These are phyloP conservation scores for Phaeotremella skinneri DNA, from an alignment of 768 basidiomycete species.

Conservation along the genomic window DNA sequence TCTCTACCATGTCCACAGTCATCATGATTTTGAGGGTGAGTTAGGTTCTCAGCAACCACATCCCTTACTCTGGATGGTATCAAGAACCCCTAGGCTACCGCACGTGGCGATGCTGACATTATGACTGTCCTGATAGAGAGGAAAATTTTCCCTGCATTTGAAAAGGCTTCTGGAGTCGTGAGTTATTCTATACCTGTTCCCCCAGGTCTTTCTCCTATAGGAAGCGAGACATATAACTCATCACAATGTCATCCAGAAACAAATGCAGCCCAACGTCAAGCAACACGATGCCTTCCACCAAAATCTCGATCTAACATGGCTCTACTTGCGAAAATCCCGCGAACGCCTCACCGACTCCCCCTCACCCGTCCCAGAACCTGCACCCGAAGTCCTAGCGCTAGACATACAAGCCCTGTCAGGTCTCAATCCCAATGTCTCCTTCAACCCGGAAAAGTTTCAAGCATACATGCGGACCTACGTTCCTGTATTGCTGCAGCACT, in stretches of 20 bases:
- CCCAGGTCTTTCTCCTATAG: background rate
- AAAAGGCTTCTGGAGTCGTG: background rate
- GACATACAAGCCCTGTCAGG: background rate
- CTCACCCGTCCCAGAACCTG: constrained; percentile 14
- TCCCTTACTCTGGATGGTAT: too few species aligned
- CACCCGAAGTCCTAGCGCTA: background rate
- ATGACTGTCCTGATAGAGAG: constrained; percentile 6
- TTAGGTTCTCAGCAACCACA: too few species aligned
- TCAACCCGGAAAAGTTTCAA: constrained; percentile 10
- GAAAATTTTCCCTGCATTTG: constrained; percentile 8
- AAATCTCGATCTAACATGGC: constrained; percentile 16
- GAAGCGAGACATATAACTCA: background rate
- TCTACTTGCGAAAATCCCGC: constrained; percentile 19
- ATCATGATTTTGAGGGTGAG: constrained; percentile 15
- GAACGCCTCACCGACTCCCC: background rate
- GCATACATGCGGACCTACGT: constrained; percentile 14
- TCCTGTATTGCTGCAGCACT: constrained; percentile 8
- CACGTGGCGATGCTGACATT: background rate
- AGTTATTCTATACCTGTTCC: background rate
- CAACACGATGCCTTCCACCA: constrained; percentile 20
- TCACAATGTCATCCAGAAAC: background rate
- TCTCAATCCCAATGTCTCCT: constrained; percentile 11
- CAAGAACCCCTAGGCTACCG: background rate
- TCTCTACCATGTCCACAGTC: constrained; percentile 17
- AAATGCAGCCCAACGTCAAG: constrained; percentile 12